Conservation (phyloP, 2,329 filamentous ascomycete genomes). For the Fusarium succisae region DNA sequence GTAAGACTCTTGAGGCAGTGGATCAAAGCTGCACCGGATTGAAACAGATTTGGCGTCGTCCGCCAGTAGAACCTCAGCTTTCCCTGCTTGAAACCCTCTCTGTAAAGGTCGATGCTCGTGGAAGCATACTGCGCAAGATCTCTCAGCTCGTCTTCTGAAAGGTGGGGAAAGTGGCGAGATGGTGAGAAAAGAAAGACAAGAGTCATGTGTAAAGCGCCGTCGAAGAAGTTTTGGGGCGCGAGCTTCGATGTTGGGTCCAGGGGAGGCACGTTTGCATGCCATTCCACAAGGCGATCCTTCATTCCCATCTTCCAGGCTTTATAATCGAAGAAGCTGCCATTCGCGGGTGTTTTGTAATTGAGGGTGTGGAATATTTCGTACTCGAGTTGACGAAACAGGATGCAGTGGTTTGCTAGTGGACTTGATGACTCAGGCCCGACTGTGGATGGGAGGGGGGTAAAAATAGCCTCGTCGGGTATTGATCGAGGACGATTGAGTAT, state of each 20-base stretch:
- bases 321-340: conserved; percentile 24
- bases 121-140: conserved; percentile 29
- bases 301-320: conserved; percentile 32
- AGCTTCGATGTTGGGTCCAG: conserved; percentile 26
- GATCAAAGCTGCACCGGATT: conserved; percentile 29
- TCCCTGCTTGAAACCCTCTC: conserved; percentile 29
- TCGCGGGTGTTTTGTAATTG: conserved; percentile 10
- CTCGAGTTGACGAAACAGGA: conserved; percentile 34
- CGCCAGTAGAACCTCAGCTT: conserved; percentile 43
- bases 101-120: conserved; percentile 31
- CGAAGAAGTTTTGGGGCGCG: conserved; percentile 36
- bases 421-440: conserved; percentile 1
- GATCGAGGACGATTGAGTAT: conserved; percentile 21
- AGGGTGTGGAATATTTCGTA: conserved; percentile 40
- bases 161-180: conserved; percentile 22
- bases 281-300: conserved; percentile 25
- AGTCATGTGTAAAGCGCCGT: conserved; percentile 23
- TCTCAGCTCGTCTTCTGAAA: conserved; percentile 13
- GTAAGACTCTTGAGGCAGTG: conserved; percentile 28
- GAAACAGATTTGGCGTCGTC: conserved; percentile 40
- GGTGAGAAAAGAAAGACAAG: conserved; percentile 37
- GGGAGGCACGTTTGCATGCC: conserved; percentile 23
- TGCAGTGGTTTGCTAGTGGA: conserved; percentile 31
- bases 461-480: conserved; percentile 30
- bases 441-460: conserved; percentile 6